These are phyloP conservation scores for Nicotiana tabacum DNA, from an alignment of 257 asterid genomes.

Conservation along the genomic window DNA sequence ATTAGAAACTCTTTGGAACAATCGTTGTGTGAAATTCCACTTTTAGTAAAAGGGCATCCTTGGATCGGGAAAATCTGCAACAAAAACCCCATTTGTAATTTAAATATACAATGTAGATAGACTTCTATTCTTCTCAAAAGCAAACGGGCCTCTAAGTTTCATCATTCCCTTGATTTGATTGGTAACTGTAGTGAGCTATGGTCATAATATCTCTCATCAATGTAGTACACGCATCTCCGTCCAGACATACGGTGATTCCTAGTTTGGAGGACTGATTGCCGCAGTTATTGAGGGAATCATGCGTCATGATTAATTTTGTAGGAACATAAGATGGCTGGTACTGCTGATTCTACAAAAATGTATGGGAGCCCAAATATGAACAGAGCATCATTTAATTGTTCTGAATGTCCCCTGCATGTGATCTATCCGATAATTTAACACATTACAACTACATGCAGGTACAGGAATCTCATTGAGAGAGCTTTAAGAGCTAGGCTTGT, in stretches of 20 bases:
- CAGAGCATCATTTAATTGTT: background rate
- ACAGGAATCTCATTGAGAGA: conserved; percentile 84
- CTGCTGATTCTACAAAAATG: background rate
- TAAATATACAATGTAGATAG: background rate
- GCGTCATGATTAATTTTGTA: background rate
- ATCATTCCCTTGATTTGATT: background rate
- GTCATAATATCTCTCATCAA: background rate
- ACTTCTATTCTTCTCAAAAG: background rate
- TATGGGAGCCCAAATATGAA: background rate
- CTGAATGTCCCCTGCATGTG: background rate
- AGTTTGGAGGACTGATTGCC: background rate
- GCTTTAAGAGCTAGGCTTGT: conserved; percentile 84
- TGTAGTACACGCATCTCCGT: background rate
- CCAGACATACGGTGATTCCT: background rate
- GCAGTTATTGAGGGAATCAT: background rate
- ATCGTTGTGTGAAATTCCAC: background rate
- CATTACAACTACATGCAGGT: conserved; percentile 42
- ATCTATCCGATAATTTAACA: background rate
- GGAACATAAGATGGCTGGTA: background rate
- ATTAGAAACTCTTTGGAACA: background rate
- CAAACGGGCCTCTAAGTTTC: background rate
- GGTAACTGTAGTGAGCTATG: background rate
- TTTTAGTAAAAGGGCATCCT: background rate
- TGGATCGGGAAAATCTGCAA: background rate
- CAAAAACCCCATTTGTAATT: background rate